These are phyloP conservation scores for Floccularia luteovirens DNA, from an alignment of 768 basidiomycete species.

Conservation along the genomic window DNA sequence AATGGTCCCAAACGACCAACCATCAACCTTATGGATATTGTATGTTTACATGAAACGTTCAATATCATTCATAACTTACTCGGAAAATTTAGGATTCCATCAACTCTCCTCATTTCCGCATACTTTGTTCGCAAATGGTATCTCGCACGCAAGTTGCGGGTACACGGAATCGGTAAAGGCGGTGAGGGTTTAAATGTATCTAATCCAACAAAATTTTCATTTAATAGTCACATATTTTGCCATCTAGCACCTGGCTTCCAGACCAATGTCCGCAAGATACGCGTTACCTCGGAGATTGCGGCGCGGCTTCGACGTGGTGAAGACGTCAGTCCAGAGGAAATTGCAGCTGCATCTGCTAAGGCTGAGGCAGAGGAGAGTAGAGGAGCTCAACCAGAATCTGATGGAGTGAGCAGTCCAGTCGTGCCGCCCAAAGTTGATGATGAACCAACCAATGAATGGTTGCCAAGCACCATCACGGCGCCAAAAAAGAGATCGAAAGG, in stretches of 20 bases:
- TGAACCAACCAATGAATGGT: conserved; percentile 38
- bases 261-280: conserved; percentile 40
- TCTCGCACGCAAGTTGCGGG: conserved; percentile 30
- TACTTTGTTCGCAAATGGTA: conserved; percentile 45
- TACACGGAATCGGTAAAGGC: conserved; percentile 51
- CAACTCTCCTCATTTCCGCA: conserved; percentile 33
- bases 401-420: conserved; percentile 8
- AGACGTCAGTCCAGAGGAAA: conserved; percentile 44
- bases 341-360: conserved; percentile 34
- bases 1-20: conserved; percentile 19
- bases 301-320: conserved; percentile 44
- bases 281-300: conserved; percentile 48
- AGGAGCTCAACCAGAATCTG: conserved; percentile 14
- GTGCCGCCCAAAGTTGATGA: conserved; percentile 10
- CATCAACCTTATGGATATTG: conserved; percentile 39
- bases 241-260: conserved; percentile 44
- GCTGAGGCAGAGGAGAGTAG: conserved; percentile 26
- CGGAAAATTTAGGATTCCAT: conserved; percentile 28
- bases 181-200: conserved; percentile 21
- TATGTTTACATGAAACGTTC: conserved; percentile 15
- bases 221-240: background rate
- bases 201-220: background rate
- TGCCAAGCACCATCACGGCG: conserved; percentile 38
- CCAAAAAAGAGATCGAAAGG: conserved; percentile 34
- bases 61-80: background rate